Conservation (phyloP, 768 basidiomycete genomes). For the Psilocybe subaeruginosa region DNA sequence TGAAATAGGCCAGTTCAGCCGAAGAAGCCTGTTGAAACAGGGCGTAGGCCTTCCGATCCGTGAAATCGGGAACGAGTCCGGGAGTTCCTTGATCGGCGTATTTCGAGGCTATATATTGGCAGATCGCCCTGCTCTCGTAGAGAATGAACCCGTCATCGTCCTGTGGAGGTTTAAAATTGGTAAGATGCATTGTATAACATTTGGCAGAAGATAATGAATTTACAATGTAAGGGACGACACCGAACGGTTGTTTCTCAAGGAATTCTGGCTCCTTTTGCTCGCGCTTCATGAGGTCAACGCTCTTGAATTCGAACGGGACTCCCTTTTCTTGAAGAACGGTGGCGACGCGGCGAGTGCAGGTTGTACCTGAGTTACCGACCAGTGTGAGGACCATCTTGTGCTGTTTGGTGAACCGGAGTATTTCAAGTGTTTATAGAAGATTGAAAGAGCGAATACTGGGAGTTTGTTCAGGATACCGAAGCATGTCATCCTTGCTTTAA, state of each 20-base stretch:
- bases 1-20: slow-evolving; percentile 56
- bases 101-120: slow-evolving; percentile 59
- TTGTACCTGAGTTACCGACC: slow-evolving; percentile 38
- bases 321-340: slow-evolving; percentile 55
- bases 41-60: slow-evolving; percentile 38
- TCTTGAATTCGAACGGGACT: slow-evolving; percentile 55
- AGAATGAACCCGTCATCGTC: slow-evolving; percentile 63
- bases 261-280: slow-evolving; percentile 50
- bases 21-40: slow-evolving; percentile 51
- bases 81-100: slow-evolving; percentile 50
- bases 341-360: slow-evolving; percentile 55
- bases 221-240: slow-evolving; percentile 61
- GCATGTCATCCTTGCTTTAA: no score
- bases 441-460: neutral
- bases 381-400: slow-evolving; percentile 45
- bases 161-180: slow-evolving; percentile 23
- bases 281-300: slow-evolving; percentile 42
- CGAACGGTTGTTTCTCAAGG: slow-evolving; percentile 61
- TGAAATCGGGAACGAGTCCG: slow-evolving; percentile 46
- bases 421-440: neutral
- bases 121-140: slow-evolving; percentile 66
- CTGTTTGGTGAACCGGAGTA: neutral
- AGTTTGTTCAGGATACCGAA: neutral
- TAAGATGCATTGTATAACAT: neutral
- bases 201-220: slow-evolving; percentile 11